Conservation (phyloP, 192 early-diverging fungal genomes). For the Rhizophagus prolifer region DNA sequence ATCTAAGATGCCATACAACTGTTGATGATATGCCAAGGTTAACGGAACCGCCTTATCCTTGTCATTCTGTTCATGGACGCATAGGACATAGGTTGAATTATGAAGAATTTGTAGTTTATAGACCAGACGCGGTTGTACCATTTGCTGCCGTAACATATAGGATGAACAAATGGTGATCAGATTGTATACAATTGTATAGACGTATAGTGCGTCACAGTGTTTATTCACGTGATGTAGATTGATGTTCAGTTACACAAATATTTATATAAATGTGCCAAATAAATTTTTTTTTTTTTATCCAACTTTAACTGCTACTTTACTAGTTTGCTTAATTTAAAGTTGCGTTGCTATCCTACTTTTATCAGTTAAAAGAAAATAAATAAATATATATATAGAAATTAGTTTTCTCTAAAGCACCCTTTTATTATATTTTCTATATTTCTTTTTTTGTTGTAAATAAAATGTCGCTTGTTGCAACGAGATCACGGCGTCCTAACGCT, state of each 20-base stretch:
- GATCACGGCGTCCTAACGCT: conserved; percentile 47
- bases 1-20: conserved; percentile 10
- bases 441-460: not conserved
- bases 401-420: not conserved
- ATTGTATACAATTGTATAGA: too few relatives aligned
- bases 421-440: not conserved
- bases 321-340: too few relatives aligned
- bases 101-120: conserved; percentile 35
- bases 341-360: not conserved
- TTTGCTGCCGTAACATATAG: conserved; percentile 29
- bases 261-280: too few relatives aligned
- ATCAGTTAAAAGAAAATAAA: not conserved
- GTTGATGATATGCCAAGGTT: conserved; percentile 28
- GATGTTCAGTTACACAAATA: too few relatives aligned
- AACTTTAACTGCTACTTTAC: too few relatives aligned
- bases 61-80: conserved; percentile 29
- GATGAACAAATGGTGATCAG: conserved; percentile 12
- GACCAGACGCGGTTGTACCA: conserved; percentile 28
- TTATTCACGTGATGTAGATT: too few relatives aligned
- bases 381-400: not conserved
- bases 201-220: too few relatives aligned
- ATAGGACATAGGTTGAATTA: conserved; percentile 25
- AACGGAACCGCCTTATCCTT: conserved; percentile 25
- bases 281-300: too few relatives aligned
- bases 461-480: conserved; percentile 33